These are phyloP conservation scores for Fusarium xyrophilum DNA, from an alignment of 2,329 filamentous ascomycete genomes.

Conservation along the genomic window DNA sequence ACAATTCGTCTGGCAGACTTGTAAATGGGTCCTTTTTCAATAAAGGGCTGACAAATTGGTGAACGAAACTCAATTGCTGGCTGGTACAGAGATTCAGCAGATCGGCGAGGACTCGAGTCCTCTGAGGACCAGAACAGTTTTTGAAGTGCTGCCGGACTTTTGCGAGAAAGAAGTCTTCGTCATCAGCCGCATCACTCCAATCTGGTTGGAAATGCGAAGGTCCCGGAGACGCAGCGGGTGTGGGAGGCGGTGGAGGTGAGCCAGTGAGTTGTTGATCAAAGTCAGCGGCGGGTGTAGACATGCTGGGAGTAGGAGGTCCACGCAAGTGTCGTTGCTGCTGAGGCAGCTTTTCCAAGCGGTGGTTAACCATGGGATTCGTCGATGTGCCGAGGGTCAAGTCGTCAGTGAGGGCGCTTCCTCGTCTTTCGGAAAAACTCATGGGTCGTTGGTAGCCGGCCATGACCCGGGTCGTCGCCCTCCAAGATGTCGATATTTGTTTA, in stretches of 20 bases:
- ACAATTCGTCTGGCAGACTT: slow-evolving; percentile 89
- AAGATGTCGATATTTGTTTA: slow-evolving; percentile 10
- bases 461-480: slow-evolving; percentile 33
- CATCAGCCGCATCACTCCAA: slow-evolving; percentile 79
- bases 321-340: slow-evolving; percentile 52
- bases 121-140: slow-evolving; percentile 75
- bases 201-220: slow-evolving; percentile 68
- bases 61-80: slow-evolving; percentile 93
- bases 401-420: slow-evolving; percentile 64
- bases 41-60: slow-evolving; percentile 91
- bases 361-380: slow-evolving; percentile 52
- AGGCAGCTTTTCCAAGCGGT: slow-evolving; percentile 59
- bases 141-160: slow-evolving; percentile 83
- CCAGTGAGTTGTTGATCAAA: slow-evolving; percentile 67
- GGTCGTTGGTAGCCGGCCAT: slow-evolving; percentile 54
- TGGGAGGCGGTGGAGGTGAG: slow-evolving; percentile 69
- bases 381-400: slow-evolving; percentile 63
- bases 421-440: slow-evolving; percentile 66
- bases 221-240: slow-evolving; percentile 69
- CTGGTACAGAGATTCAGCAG: slow-evolving; percentile 94
- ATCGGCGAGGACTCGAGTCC: slow-evolving; percentile 83
- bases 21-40: slow-evolving; percentile 97
- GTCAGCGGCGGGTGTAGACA: slow-evolving; percentile 69
- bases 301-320: slow-evolving; percentile 70
- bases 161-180: slow-evolving; percentile 83